Percentiles rank a stretch among this genome's conserved stretches.
These are phyloP conservation scores for Yamadazyma diddensiae DNA, from an alignment of 1,139 yeast genomes.

Conservation along the genomic window DNA sequence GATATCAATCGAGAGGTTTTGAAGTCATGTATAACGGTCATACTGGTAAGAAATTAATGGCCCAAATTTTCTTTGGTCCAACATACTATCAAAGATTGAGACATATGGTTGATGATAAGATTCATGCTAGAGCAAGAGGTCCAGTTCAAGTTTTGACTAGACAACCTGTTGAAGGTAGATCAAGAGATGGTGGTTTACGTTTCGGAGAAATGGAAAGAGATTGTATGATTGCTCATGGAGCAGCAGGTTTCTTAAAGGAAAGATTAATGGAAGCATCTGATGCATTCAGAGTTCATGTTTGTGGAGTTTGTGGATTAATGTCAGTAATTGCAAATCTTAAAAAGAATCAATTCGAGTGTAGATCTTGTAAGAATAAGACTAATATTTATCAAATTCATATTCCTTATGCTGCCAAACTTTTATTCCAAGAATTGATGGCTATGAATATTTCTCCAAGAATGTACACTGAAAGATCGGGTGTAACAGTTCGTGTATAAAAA, in stretches of 20 bases:
- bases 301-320: constrained; percentile 98
- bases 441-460: constrained; percentile 93
- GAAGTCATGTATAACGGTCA: constrained; percentile 99
- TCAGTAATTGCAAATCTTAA: constrained; percentile 94
- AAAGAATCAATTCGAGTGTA: constrained; percentile 96
- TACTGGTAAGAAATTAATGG: constrained; percentile 96
- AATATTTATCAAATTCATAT: constrained; percentile 96
- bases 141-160: constrained; percentile 97
- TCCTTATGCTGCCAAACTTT: constrained; percentile 94
- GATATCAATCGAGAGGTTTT: constrained; percentile 97
- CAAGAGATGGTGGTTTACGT: constrained; percentile 98
- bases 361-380: constrained; percentile 97
- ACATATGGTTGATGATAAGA: constrained; percentile 99
- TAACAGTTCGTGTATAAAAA: constrained; percentile 35
- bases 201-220: constrained; percentile 99
- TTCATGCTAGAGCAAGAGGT: constrained; percentile 99
- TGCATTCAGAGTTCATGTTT: constrained; percentile 95
- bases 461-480: constrained; percentile 62
- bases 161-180: constrained; percentile 99
- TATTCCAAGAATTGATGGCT: constrained; percentile 98
- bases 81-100: constrained; percentile 97
- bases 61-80: constrained; percentile 98
- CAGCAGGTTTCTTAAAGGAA: constrained; percentile 95
- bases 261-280: constrained; percentile 98
- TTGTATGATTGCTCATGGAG: constrained; percentile 99